phyloP scores from a whole-genome alignment of 306 rosid genomes.

The Hippophae tibetana region DNA sequence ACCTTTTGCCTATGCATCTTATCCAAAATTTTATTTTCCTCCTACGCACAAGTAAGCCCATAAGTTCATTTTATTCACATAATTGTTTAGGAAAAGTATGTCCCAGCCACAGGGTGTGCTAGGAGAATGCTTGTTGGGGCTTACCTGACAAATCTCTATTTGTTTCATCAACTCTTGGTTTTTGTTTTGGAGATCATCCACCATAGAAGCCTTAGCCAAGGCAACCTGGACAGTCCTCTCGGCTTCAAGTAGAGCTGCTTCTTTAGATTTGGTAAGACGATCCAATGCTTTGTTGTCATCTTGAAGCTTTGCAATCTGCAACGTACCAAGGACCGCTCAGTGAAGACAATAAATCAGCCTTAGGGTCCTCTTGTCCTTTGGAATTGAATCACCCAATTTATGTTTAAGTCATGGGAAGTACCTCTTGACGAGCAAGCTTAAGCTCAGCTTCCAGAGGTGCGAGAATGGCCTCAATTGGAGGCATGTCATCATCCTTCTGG shows the following conservation, averaged over 20 bases:
- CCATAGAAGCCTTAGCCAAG: conserved; percentile 98
- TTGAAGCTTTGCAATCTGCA: conserved; percentile 94
- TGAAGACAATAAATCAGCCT: conserved; percentile 4
- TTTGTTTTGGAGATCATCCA: conserved; percentile 98
- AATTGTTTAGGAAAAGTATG: conserved; percentile 3
- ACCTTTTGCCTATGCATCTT: conserved; percentile 96
- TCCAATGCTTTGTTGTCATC: conserved; percentile 96
- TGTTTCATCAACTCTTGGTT: conserved; percentile 95
- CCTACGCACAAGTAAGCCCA: conserved; percentile 39
- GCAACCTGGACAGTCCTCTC: conserved; percentile 96
- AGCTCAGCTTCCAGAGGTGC: conserved; percentile 99
- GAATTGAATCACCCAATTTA: too few species aligned
- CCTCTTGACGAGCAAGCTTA: conserved; percentile 97
- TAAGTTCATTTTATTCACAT: conserved; percentile 8
- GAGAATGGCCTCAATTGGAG: conserved; percentile 97
- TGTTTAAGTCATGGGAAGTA: conserved; percentile 8
- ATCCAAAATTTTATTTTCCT: conserved; percentile 96
- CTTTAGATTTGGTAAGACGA: conserved; percentile 97
- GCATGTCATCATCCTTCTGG: conserved; percentile 99
- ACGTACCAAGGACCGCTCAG: conserved; percentile 19
- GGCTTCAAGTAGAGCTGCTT: conserved; percentile 94
- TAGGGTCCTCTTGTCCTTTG: background rate
- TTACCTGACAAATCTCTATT: conserved; percentile 98
- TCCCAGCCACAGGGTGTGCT: background rate
- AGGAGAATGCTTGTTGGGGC: conserved; percentile 12